Percentiles rank a stretch among this genome's conserved stretches.
Evolutionary conservation across 176 grass and related monocot genomes (phyloP).

Genomic region (Triticum dicoccoides): DNA sequence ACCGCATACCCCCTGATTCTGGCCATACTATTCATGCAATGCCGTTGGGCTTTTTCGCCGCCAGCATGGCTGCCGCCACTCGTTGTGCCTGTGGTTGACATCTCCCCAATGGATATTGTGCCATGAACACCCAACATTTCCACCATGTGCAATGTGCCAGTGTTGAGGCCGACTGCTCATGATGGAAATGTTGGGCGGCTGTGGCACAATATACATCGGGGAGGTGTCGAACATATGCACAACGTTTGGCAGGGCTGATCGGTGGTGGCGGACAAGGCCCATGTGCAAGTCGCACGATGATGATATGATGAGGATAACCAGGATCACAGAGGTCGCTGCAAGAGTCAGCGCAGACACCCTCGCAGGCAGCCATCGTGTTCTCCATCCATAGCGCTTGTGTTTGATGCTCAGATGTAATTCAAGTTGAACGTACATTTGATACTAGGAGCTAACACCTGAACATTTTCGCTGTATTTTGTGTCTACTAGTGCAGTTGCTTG

Average conservation of each 20-base stretch:
- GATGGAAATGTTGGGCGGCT: neutral
- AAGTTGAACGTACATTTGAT: neutral
- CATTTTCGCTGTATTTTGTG: neutral
- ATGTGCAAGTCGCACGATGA: neutral
- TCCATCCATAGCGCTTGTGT: neutral
- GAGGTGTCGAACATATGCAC: neutral
- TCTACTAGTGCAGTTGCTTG: neutral
- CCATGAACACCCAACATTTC: neutral
- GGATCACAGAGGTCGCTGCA: neutral
- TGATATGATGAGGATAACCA: neutral
- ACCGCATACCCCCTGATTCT: neutral
- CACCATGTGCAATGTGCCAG: neutral
- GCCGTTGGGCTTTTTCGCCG: neutral
- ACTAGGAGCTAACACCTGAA: neutral
- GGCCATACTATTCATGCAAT: neutral
- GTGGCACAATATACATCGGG: neutral
- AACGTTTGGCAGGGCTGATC: neutral
- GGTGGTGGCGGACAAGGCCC: neutral
- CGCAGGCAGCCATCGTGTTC: neutral
- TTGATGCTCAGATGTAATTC: neutral
- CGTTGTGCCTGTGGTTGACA: neutral
- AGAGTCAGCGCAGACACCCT: neutral
- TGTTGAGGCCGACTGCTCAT: neutral
- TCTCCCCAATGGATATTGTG: neutral
- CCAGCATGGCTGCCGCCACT: neutral